Conservation (phyloP, 768 basidiomycete species). For the Boletus tylopilopsis region DNA sequence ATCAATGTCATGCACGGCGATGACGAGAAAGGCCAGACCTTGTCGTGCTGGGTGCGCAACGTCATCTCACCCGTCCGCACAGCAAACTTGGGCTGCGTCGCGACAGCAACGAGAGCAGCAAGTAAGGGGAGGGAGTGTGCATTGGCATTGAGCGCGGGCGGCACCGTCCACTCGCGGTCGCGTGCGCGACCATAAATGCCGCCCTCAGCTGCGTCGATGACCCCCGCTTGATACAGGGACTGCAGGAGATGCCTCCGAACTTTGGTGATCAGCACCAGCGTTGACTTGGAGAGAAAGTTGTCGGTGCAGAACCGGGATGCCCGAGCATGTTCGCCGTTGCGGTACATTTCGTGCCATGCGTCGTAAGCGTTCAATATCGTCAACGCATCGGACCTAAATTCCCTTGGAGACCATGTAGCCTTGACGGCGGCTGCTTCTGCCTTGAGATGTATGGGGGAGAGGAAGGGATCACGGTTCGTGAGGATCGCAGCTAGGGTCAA, state of each 20-base stretch:
- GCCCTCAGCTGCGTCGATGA: constrained; percentile 79
- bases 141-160: constrained; percentile 67
- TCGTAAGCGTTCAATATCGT: constrained; percentile 80
- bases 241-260: constrained; percentile 76
- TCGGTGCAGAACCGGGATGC: constrained; percentile 78
- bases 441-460: constrained; percentile 77
- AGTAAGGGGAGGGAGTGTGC: constrained; percentile 72
- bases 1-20: constrained; percentile 12
- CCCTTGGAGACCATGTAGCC: constrained; percentile 69
- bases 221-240: constrained; percentile 73
- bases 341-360: constrained; percentile 73
- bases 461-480: constrained; percentile 86
- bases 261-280: constrained; percentile 74
- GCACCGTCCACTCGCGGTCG: constrained; percentile 44
- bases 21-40: constrained; percentile 45
- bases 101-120: constrained; percentile 79
- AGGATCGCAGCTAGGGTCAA: constrained; percentile 90
- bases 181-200: constrained; percentile 35
- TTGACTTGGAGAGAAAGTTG: constrained; percentile 89
- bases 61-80: constrained; percentile 65
- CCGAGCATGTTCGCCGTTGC: constrained; percentile 53
- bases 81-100: constrained; percentile 88
- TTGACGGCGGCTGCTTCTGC: constrained; percentile 67
- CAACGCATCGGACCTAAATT: constrained; percentile 83
- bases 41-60: constrained; percentile 76